Base-by-base conservation (phyloP, 108 stramenopile genomes). In the Hondaea fermentalgiana region DNA sequence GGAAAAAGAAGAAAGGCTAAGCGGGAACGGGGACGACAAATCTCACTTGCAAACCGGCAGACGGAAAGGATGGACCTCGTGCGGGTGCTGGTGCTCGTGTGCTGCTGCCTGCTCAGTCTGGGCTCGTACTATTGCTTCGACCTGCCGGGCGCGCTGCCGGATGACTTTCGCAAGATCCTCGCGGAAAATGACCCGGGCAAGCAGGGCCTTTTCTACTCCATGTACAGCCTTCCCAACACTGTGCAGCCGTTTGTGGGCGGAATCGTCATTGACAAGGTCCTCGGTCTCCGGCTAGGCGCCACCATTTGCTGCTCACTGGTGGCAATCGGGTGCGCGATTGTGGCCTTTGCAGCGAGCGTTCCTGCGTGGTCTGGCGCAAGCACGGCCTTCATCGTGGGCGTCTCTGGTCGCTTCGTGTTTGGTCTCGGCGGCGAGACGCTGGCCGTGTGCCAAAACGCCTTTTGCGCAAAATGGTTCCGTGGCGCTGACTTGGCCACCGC, bases 341-440 rank as follows among this genome's bases (percentile, higher is more conserved):
- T 91, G 10, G 51, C 57, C 42, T 43, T 72, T 16, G 57, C 42
- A 5, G 88, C 88, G 3, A 71, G 90, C 57, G 53, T 71, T 16
- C 47, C 19, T 5, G 21, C 45, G 2, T 72, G 49, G 60, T 47
- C 76, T 35, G 76, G 76, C 76, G 28, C 76, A 25, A 53, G 49
- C 49, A 83, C 76, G 19, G 76, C 76, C 19, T 72, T 90, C 59
- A 25, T 47, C 25, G 58, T 87, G 35, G 59, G 89, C 55, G 35
- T 90, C 14, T 17, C 87, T 35, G 91, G 91, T 4, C 35, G 91
- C 8, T 90, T 92, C 59, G 47, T 92, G 5, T 92, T 92, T 58
- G 91, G 91, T n/a, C 83, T 92, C 0, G 91, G 91, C 44, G 90
- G 87, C 21, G 91, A 90, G 72, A 58, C 90, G 51, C 59, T 92